Conservation (phyloP, 1,284 basidiomycete species). For the Ganoderma lingzhi region DNA sequence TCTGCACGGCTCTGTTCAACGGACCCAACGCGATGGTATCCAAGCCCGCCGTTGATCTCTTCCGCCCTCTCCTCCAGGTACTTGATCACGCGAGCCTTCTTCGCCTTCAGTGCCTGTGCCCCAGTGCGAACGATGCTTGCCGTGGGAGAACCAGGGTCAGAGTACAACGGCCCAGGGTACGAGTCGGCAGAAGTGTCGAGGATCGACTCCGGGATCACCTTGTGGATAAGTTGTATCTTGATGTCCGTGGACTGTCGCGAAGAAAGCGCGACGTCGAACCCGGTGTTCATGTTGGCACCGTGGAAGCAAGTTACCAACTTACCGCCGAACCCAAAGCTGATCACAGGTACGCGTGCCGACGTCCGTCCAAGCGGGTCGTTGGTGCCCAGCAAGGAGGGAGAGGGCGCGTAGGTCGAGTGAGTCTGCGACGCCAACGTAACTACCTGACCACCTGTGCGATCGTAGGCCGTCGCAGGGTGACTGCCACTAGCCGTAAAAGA, state of each 20-base stretch:
- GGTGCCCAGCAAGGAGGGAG: constrained; percentile 78
- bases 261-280: constrained; percentile 81
- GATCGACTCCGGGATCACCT: constrained; percentile 73
- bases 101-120: constrained; percentile 77
- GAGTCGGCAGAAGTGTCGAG: constrained; percentile 61
- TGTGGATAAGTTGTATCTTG: constrained; percentile 71
- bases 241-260: constrained; percentile 76
- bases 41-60: constrained; percentile 81
- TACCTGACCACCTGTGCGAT: constrained; percentile 48
- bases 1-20: constrained; percentile 70
- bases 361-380: constrained; percentile 87
- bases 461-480: constrained; percentile 22
- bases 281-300: constrained; percentile 69
- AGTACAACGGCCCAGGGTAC: constrained; percentile 89
- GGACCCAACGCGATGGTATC: constrained; percentile 68
- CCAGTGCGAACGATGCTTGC: constrained; percentile 75
- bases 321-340: constrained; percentile 92
- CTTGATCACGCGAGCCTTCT: constrained; percentile 80
- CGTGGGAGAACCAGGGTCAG: constrained; percentile 74
- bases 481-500: constrained; percentile 14
- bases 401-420: constrained; percentile 72
- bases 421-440: constrained; percentile 50
- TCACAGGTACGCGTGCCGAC: constrained; percentile 76
- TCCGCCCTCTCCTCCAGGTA: constrained; percentile 81
- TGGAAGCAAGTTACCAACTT: constrained; percentile 90